phyloP scores from a whole-genome alignment of 2,329 filamentous ascomycete genomes.

The Ophiocordyceps robertsii region DNA sequence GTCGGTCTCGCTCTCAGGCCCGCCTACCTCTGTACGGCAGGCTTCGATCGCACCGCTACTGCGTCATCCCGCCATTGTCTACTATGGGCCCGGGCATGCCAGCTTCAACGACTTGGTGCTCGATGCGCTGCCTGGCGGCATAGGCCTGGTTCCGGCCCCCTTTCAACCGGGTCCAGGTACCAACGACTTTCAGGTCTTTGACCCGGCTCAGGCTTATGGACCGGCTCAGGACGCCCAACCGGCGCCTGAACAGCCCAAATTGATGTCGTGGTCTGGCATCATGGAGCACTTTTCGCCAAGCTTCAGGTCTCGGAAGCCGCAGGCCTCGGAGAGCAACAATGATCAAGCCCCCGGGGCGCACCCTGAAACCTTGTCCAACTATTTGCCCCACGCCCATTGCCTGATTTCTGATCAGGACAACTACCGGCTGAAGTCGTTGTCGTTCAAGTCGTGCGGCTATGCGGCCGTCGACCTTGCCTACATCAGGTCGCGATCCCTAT shows the following conservation, averaged over 20 bases:
- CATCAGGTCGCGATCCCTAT: conserved; percentile 22
- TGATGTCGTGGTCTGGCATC: too few relatives aligned
- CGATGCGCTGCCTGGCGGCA: conserved; percentile 1
- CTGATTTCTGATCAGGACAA: conserved; percentile 9
- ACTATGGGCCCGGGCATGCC: neutral
- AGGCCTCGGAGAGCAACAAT: too few relatives aligned
- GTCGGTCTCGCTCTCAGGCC: conserved; percentile 49
- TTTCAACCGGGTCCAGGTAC: too few relatives aligned
- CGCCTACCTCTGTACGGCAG: conserved; percentile 16
- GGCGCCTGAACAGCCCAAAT: too few relatives aligned
- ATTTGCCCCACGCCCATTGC: neutral
- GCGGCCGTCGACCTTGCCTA: conserved; percentile 25
- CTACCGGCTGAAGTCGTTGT: conserved; percentile 24
- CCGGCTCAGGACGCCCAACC: too few relatives aligned
- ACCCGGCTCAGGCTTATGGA: neutral
- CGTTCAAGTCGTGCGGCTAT: conserved; percentile 50
- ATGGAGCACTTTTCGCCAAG: too few relatives aligned
- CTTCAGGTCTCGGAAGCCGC: too few relatives aligned
- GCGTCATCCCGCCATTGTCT: neutral
- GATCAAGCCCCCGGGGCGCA: neutral
- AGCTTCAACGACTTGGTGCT: neutral
- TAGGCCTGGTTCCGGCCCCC: too few relatives aligned
- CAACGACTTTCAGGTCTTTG: too few relatives aligned
- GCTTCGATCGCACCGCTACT: conserved; percentile 3
- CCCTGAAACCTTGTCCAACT: neutral